A percentile compares a stretch with the other conserved stretches of the same genome.
phyloP scores from a whole-genome alignment of 306 rosid genomes.

The Lathyrus sativus region DNA sequence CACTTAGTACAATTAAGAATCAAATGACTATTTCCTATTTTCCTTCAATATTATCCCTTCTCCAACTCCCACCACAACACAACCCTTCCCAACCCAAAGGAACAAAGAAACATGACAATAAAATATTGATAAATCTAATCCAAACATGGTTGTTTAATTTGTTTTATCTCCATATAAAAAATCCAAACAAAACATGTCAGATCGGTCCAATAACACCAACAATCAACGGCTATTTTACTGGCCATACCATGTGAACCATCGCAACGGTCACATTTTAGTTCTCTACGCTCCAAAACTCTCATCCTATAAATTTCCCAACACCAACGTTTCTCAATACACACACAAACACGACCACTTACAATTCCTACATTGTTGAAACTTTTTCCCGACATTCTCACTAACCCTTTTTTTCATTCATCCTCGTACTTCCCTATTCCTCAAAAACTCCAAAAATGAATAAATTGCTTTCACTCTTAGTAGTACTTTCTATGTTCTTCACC shows the following conservation, averaged over 20 bases:
- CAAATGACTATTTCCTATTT: too few relatives aligned
- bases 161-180: neutral
- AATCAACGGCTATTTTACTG: slow-evolving; percentile 69
- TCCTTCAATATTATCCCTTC: too few relatives aligned
- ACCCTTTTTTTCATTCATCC: neutral
- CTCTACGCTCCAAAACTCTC: neutral
- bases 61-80: neutral
- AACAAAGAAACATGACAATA: neutral
- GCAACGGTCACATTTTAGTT: slow-evolving; percentile 64
- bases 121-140: slow-evolving; percentile 11
- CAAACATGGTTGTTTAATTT: slow-evolving; percentile 6
- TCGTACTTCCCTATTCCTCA: slow-evolving; percentile 15
- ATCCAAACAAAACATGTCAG: slow-evolving; percentile 25
- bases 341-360: neutral
- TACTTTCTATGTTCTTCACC: slow-evolving; percentile 37
- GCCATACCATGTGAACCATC: slow-evolving; percentile 42
- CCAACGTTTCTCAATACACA: neutral
- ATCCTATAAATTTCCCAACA: slow-evolving; percentile 38
- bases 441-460: slow-evolving; percentile 38
- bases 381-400: neutral
- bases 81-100: slow-evolving; percentile 11
- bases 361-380: neutral
- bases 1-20: too few relatives aligned
- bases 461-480: slow-evolving; percentile 38
- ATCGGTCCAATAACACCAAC: slow-evolving; percentile 16